These are phyloP conservation scores for Aspergillus cejpii DNA, from an alignment of 2,329 filamentous ascomycete species.

Conservation along the genomic window DNA sequence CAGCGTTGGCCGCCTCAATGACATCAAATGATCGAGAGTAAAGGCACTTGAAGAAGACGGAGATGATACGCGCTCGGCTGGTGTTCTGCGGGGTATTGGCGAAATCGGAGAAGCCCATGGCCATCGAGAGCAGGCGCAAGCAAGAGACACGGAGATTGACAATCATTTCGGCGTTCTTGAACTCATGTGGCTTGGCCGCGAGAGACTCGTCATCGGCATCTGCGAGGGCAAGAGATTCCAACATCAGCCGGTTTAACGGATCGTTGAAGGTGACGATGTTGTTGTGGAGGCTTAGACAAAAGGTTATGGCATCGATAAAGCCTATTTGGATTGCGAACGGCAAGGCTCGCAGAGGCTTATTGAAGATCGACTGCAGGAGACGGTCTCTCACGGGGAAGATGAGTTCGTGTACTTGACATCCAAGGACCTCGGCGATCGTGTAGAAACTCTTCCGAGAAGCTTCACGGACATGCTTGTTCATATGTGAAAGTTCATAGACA, in stretches of 20 bases:
- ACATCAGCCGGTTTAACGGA: slow-evolving; percentile 76
- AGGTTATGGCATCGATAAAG: slow-evolving; percentile 96
- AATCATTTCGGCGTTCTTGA: slow-evolving; percentile 91
- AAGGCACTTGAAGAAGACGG: slow-evolving; percentile 95
- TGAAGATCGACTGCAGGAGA: slow-evolving; percentile 84
- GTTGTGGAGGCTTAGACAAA: slow-evolving; percentile 80
- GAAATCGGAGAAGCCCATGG: slow-evolving; percentile 90
- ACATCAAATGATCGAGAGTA: slow-evolving; percentile 91
- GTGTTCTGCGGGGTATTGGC: slow-evolving; percentile 64
- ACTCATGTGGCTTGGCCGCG: slow-evolving; percentile 86
- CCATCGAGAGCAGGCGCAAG: slow-evolving; percentile 84
- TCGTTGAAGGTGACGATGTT: slow-evolving; percentile 91
- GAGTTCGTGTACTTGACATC: slow-evolving; percentile 76
- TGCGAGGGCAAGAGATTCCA: slow-evolving; percentile 88
- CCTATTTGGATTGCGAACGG: slow-evolving; percentile 95
- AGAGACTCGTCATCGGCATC: slow-evolving; percentile 92
- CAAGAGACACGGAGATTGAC: slow-evolving; percentile 87
- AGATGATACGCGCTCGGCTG: slow-evolving; percentile 64
- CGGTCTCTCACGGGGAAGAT: slow-evolving; percentile 85
- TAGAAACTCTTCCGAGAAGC: slow-evolving; percentile 75
- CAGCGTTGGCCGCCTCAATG: slow-evolving; percentile 87
- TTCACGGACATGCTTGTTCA: slow-evolving; percentile 90
- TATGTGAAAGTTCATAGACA: slow-evolving; percentile 82
- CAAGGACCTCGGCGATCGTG: slow-evolving; percentile 70
- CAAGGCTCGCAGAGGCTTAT: slow-evolving; percentile 84